A percentile compares a stretch with the other conserved stretches of the same genome.
These are phyloP conservation scores for Yarrowia sp. DNA, from an alignment of 805 yeast species.

Conservation along the genomic window DNA sequence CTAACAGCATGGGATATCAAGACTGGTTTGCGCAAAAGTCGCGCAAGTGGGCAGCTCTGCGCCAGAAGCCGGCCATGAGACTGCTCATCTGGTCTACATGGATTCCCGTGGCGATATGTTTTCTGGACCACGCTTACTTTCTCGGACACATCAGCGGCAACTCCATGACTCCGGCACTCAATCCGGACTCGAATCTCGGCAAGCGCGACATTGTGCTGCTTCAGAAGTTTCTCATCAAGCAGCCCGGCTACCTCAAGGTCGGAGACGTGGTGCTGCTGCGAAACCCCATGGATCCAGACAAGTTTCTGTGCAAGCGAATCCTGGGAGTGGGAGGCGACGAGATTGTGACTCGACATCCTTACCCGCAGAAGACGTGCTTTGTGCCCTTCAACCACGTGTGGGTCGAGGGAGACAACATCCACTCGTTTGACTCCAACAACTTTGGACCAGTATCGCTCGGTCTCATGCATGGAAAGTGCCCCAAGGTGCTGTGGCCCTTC, in stretches of 20 bases:
- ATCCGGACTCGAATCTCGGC: conserved; percentile 54
- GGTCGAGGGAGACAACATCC: conserved; percentile 90
- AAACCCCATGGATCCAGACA: conserved; percentile 78
- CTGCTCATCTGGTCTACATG: conserved; percentile 52
- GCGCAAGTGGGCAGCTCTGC: conserved; percentile 3
- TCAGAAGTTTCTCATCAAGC: conserved; percentile 58
- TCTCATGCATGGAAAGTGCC: conserved; percentile 73
- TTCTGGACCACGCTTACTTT: conserved; percentile 68
- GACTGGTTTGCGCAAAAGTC: conserved; percentile 26
- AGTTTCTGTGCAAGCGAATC: conserved; percentile 74
- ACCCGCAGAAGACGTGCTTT: conserved; percentile 58
- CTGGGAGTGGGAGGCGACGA: conserved; percentile 73
- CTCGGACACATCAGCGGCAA: conserved; percentile 73
- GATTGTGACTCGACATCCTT: conserved; percentile 57
- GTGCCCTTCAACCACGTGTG: conserved; percentile 82
- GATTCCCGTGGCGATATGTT: conserved; percentile 74
- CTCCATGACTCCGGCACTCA: conserved; percentile 88
- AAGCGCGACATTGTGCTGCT: conserved; percentile 52
- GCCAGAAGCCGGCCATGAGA: conserved; percentile 23
- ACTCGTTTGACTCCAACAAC: conserved; percentile 76
- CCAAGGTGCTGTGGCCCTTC: conserved; percentile 68
- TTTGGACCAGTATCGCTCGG: conserved; percentile 89
- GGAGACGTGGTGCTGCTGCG: conserved; percentile 76
- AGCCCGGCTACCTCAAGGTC: conserved; percentile 47
- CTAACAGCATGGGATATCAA: not conserved